Evolutionary conservation across 2,329 filamentous ascomycete genomes (phyloP).

Genomic region (Niveomyces coronatus): DNA sequence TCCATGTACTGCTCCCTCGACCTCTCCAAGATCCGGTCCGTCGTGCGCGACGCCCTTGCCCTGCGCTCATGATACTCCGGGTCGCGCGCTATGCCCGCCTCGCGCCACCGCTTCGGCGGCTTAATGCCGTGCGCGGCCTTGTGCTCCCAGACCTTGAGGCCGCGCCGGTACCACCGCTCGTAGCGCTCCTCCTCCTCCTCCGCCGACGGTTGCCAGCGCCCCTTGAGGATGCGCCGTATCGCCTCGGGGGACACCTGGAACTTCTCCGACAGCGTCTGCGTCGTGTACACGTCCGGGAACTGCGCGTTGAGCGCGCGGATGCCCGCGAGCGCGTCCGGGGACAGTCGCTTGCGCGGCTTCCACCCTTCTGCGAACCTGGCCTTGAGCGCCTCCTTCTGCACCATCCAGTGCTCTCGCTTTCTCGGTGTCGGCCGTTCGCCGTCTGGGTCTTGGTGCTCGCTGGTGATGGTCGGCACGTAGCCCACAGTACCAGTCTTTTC

Average conservation of each 20-base stretch:
- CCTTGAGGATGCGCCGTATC: slow-evolving; percentile 75
- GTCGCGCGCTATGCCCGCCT: slow-evolving; percentile 39
- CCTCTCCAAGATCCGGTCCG: slow-evolving; percentile 12
- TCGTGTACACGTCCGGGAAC: slow-evolving; percentile 69
- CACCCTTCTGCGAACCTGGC: slow-evolving; percentile 75
- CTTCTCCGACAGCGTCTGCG: slow-evolving; percentile 57
- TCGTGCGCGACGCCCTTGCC: slow-evolving; percentile 13
- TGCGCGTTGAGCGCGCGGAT: slow-evolving; percentile 74
- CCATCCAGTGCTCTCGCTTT: slow-evolving; percentile 51
- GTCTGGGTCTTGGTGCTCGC: not conserved
- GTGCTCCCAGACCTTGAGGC: slow-evolving; percentile 47
- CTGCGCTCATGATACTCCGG: slow-evolving; percentile 30
- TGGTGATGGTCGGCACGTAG: not conserved
- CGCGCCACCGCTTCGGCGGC: slow-evolving; percentile 50
- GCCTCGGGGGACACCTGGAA: slow-evolving; percentile 85
- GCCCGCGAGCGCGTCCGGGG: slow-evolving; percentile 83
- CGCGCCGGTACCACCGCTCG: slow-evolving; percentile 50
- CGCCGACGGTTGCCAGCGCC: slow-evolving; percentile 58
- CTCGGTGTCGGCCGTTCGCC: not conserved
- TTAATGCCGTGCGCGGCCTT: slow-evolving; percentile 52
- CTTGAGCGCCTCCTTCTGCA: slow-evolving; percentile 64
- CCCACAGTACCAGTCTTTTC: too few species aligned
- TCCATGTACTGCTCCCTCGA: slow-evolving; percentile 17
- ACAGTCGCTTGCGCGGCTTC: slow-evolving; percentile 76
- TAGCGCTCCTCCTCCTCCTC: slow-evolving; percentile 49